Base-by-base conservation (phyloP, 441 rosid species). In the Flueggea neowawraea region DNA sequence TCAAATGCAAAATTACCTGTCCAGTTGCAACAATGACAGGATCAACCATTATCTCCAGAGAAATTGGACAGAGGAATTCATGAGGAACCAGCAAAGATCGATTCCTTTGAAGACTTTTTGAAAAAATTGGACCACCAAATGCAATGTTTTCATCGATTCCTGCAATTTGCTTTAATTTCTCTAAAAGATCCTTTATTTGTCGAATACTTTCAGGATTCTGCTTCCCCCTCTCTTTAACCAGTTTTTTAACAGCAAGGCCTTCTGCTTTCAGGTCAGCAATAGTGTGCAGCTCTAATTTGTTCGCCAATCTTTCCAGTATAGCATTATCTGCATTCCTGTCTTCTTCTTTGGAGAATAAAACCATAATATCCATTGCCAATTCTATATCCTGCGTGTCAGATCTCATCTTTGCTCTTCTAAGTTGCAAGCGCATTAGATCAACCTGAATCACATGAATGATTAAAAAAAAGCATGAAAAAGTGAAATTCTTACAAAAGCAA, bases 351-450 rank as follows among this genome's bases (percentile, higher is more conserved):
- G 97, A 84, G 61, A 84, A 83, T 2, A 81, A 82, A 10, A 84
- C 91, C 94, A 91, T 91, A 74, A 85, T 73, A 74, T 91, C 96
- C 81, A 89, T 87, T 15, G 88, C 92, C 6, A 89, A 76, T 69
- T 91, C 97, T 52, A 87, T 87, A 69, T 91, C 97, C 55, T 85
- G 96, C 8, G 96, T 84, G 61, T 87, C 95, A 10, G 83, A 80
- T 56, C 96, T 73, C 72, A 78, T 76, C 69, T 72, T 84, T 3
- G 92, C 88, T 50, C 83, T 71, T 44, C 54, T 73, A 33, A 91
- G 66, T 61, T 91, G 95, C 69, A 60, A 57, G 16, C 71, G 65
- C 75, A 85, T 70, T 7, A 88, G 69, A 69, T 80, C 83, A 33
- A 86, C 82, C 97, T 91, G 78, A 55, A 63, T 43, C 45, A 6